Evolutionary conservation across 331 rosid genomes (phyloP).

Genomic region (Malus hybrid): DNA sequence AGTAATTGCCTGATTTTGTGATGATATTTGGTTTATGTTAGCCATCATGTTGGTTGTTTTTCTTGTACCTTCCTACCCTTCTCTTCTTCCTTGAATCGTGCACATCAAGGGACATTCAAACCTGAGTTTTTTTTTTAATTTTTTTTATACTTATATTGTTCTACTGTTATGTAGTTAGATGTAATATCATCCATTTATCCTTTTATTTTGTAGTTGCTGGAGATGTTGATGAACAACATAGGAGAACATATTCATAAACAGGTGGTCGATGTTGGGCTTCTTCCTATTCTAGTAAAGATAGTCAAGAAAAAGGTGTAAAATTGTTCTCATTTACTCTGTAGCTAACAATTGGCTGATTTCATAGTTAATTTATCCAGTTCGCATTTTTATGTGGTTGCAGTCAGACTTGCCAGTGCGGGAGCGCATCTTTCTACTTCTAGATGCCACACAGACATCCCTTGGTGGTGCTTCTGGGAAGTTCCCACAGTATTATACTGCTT

Average conservation of each 20-base stretch:
- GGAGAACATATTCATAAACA: constrained; percentile 86
- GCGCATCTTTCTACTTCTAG: constrained; percentile 87
- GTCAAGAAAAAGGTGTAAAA: constrained; percentile 87
- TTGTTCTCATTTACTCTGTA: constrained; percentile 11
- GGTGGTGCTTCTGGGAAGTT: constrained; percentile 97
- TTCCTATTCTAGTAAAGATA: constrained; percentile 80
- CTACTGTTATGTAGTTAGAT: constrained; percentile 10
- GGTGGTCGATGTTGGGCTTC: constrained; percentile 73
- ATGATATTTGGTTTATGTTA: not conserved
- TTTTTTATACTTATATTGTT: not conserved
- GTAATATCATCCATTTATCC: constrained; percentile 12
- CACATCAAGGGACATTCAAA: not conserved
- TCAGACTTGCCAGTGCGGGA: constrained; percentile 85
- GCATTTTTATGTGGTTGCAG: constrained; percentile 38
- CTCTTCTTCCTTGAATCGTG: not conserved
- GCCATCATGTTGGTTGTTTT: not conserved
- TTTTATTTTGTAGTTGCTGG: constrained; percentile 69
- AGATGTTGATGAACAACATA: constrained; percentile 94
- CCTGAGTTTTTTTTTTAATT: not conserved
- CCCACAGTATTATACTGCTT: constrained; percentile 87
- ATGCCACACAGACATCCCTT: constrained; percentile 96
- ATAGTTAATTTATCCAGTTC: not conserved
- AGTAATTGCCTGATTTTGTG: constrained; percentile 21
- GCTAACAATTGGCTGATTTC: not conserved
- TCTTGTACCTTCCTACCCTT: not conserved